Conservation (phyloP, 441 rosid species). For the Sinapis alba region DNA sequence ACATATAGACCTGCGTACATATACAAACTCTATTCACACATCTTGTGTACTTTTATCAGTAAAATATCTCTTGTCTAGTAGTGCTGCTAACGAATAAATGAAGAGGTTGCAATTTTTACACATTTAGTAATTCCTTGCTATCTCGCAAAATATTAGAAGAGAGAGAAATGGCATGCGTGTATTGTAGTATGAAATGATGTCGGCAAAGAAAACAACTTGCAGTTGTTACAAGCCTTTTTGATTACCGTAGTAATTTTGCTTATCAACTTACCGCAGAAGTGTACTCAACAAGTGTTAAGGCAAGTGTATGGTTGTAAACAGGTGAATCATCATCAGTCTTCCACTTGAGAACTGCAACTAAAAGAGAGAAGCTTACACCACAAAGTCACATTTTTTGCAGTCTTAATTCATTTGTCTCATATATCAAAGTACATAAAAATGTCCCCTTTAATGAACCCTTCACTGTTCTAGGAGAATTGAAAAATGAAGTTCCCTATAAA, state of each 20-base stretch:
- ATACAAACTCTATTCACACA: conserved; percentile 22
- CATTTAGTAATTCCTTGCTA: background rate
- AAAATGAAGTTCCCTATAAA: conserved; percentile 3
- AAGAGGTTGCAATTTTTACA: background rate
- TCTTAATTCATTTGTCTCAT: background rate
- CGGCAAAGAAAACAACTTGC: background rate
- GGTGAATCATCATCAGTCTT: conserved; percentile 38
- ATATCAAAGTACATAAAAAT: background rate
- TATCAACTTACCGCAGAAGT: conserved; percentile 75
- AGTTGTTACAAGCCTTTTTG: background rate
- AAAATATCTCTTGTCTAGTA: background rate
- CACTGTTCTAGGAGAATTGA: conserved; percentile 1
- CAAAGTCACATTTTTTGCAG: background rate
- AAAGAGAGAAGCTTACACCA: conserved; percentile 1
- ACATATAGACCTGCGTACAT: conserved; percentile 72
- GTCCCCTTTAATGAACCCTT: background rate
- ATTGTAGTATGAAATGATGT: background rate
- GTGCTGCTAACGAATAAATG: background rate
- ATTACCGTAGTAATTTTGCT: background rate
- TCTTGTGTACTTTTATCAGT: background rate
- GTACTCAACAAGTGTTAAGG: conserved; percentile 77
- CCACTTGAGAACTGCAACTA: conserved; percentile 53
- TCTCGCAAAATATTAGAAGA: background rate
- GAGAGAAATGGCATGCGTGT: background rate
- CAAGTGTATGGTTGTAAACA: conserved; percentile 78